These are phyloP conservation scores for Fusarium metavorans DNA, from an alignment of 2,329 filamentous ascomycete species.

Conservation along the genomic window DNA sequence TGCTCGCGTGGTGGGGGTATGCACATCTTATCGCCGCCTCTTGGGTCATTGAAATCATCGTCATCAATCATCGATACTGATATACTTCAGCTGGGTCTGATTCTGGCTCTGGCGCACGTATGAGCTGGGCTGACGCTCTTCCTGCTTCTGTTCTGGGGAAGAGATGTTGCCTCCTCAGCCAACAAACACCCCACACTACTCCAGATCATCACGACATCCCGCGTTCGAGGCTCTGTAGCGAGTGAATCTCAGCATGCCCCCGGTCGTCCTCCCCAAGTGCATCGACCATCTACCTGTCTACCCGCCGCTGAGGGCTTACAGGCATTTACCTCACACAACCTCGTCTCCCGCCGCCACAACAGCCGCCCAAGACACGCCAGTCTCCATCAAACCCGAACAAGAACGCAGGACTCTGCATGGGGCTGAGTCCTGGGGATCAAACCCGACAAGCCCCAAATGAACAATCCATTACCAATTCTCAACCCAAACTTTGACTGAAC, in stretches of 20 bases:
- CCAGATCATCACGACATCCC: constrained; percentile 15
- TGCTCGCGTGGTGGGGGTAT: constrained; percentile 28
- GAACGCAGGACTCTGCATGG: constrained; percentile 1
- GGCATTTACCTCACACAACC: constrained; percentile 6
- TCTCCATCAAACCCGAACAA: constrained; percentile 16
- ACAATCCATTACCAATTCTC: constrained; percentile 39
- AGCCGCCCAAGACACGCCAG: constrained; percentile 6
- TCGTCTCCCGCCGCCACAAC: constrained; percentile 9
- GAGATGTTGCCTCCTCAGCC: constrained; percentile 5
- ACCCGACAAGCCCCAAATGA: constrained; percentile 31
- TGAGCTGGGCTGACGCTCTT: constrained; percentile 26
- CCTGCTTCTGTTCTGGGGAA: constrained; percentile 5
- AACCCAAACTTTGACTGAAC: constrained; percentile 23
- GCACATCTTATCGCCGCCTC: constrained; percentile 34
- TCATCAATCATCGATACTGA: constrained; percentile 31
- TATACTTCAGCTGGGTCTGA: neutral
- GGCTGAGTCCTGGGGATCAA: constrained; percentile 7
- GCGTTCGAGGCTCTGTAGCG: constrained; percentile 3
- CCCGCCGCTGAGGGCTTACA: neutral
- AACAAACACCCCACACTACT: constrained; percentile 22
- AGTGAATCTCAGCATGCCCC: neutral
- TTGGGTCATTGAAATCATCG: constrained; percentile 32
- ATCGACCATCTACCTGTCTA: neutral
- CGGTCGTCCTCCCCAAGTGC: neutral
- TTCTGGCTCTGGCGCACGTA: constrained; percentile 8